Percentiles rank a stretch among this genome's conserved stretches.
Evolutionary conservation across 805 yeast genomes (phyloP).

Genomic region (Sugiyamaella valdiviana): DNA sequence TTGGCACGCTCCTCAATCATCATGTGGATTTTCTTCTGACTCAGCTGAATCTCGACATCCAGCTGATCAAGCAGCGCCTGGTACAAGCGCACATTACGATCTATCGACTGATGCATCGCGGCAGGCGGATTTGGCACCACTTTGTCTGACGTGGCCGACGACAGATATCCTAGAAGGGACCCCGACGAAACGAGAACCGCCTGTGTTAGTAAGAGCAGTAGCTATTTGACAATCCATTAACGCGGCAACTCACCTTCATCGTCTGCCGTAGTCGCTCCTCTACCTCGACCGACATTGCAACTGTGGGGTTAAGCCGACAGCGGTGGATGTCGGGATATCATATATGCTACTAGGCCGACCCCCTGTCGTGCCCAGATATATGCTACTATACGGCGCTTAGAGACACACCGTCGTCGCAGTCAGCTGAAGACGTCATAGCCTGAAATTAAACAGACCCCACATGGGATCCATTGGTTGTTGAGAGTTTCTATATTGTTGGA

Average conservation of each 20-base stretch:
- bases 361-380: too few relatives aligned
- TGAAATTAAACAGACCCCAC: too few relatives aligned
- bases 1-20: conserved; percentile 6
- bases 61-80: conserved; percentile 19
- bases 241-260: conserved; percentile 10
- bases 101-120: conserved; percentile 18
- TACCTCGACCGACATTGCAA: conserved; percentile 6
- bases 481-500: too few relatives aligned
- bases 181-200: conserved; percentile 19
- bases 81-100: conserved; percentile 15
- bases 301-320: neutral
- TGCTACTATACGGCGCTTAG: too few relatives aligned
- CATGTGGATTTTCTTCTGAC: conserved; percentile 6
- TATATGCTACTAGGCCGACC: too few relatives aligned
- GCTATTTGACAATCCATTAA: neutral
- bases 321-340: too few relatives aligned
- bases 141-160: conserved; percentile 13
- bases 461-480: too few relatives aligned
- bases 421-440: too few relatives aligned
- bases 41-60: conserved; percentile 19
- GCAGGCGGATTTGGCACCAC: conserved; percentile 24
- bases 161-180: conserved; percentile 13
- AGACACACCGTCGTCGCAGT: too few relatives aligned
- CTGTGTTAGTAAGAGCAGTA: neutral
- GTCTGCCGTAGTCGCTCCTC: conserved; percentile 10